phyloP scores from a whole-genome alignment of 2,329 filamentous ascomycete genomes.

The Epicoccum nigrum region DNA sequence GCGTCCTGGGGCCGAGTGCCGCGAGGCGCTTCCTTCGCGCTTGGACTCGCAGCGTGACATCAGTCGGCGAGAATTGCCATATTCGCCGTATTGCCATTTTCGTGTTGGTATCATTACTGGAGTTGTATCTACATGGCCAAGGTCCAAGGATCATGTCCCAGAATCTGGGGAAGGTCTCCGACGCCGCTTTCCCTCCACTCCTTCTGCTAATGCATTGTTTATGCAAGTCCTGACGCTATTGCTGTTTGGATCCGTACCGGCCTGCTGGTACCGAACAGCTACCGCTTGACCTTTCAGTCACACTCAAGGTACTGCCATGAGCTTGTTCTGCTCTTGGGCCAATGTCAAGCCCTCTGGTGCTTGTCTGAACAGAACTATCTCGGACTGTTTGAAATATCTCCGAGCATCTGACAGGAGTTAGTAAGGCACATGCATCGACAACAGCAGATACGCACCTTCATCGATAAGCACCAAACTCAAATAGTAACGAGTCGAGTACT shows the following conservation, averaged over 20 bases:
- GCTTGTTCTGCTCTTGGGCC: slow-evolving; percentile 55
- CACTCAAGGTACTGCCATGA: slow-evolving; percentile 47
- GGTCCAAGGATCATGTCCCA: not conserved
- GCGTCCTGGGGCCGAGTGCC: slow-evolving; percentile 18
- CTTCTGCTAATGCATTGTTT: not conserved
- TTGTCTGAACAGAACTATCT: slow-evolving; percentile 95
- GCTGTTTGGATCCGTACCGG: not conserved
- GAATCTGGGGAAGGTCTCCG: no score
- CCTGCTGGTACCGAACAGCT: not conserved
- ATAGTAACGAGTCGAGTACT: slow-evolving; percentile 98
- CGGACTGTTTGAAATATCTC: slow-evolving; percentile 98
- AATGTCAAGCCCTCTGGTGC: slow-evolving; percentile 58
- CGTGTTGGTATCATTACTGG: slow-evolving; percentile 17
- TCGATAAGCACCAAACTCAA: slow-evolving; percentile 94
- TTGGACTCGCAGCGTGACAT: slow-evolving; percentile 7
- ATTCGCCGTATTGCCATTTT: slow-evolving; percentile 14
- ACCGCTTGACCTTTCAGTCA: not conserved
- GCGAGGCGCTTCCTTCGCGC: slow-evolving; percentile 4
- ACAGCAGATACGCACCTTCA: slow-evolving; percentile 66
- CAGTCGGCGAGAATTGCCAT: slow-evolving; percentile 12
- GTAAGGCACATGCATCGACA: not conserved
- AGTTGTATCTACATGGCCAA: slow-evolving; percentile 15
- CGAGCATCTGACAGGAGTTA: slow-evolving; percentile 73
- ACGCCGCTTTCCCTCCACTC: not conserved
- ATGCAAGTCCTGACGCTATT: not conserved